These are phyloP conservation scores for Smittium culicis DNA, from an alignment of 371 early-diverging fungal genomes.

Conservation along the genomic window DNA sequence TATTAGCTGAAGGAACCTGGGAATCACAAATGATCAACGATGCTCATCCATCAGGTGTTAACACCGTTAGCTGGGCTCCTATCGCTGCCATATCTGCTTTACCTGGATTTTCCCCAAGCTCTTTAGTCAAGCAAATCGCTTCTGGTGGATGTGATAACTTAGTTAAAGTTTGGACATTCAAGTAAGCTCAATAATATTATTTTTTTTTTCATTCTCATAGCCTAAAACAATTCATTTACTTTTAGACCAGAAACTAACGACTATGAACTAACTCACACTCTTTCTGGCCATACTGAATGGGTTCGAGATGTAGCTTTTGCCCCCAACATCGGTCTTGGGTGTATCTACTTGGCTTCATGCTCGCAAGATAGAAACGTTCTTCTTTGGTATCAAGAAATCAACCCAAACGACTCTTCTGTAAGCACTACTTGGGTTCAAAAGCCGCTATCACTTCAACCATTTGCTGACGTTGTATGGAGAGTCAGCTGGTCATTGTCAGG, in stretches of 20 bases:
- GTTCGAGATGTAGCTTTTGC: constrained; percentile 97
- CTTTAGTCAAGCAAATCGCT: constrained; percentile 63
- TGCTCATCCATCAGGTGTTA: constrained; percentile 86
- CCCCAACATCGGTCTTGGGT: constrained; percentile 83
- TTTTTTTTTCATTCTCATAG: no score
- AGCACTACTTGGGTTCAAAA: constrained; percentile 24
- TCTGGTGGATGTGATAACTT: constrained; percentile 92
- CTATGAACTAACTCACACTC: constrained; percentile 47
- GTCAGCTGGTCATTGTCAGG: constrained; percentile 92
- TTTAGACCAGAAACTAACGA: constrained; percentile 52
- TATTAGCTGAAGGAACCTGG: constrained; percentile 28
- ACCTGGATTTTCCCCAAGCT: constrained; percentile 46
- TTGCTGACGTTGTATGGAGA: constrained; percentile 94
- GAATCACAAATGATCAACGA: constrained; percentile 42
- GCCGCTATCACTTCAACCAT: constrained; percentile 41
- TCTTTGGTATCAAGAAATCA: constrained; percentile 81
- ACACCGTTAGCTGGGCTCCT: constrained; percentile 92
- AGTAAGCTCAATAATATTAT: constrained; percentile 16
- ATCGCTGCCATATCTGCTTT: constrained; percentile 70
- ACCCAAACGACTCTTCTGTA: constrained; percentile 2
- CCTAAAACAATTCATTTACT: no score
- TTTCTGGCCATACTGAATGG: constrained; percentile 94
- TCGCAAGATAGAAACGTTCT: constrained; percentile 93
- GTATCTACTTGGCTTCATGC: constrained; percentile 79
- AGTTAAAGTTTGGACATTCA: constrained; percentile 82